A percentile compares a stretch with the other conserved stretches of the same genome.
These are phyloP conservation scores for Colletotrichum sp. DNA, from an alignment of 2,329 filamentous ascomycete species.

Conservation along the genomic window DNA sequence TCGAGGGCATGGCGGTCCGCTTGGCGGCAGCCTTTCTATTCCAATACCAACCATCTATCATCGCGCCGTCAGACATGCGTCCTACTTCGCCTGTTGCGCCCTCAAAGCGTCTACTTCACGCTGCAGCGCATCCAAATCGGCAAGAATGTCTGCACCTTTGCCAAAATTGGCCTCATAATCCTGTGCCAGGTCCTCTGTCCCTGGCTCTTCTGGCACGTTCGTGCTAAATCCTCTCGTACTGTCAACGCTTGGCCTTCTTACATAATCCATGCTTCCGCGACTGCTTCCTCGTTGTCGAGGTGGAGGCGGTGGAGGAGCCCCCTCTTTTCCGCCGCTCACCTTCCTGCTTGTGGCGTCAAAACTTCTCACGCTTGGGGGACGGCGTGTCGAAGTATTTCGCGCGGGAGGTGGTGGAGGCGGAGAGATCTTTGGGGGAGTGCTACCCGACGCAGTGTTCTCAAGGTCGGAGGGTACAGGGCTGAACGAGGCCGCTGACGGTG, in stretches of 20 bases:
- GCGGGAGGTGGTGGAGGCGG: slow-evolving; percentile 52
- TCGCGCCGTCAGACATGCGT: neutral
- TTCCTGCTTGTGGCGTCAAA: slow-evolving; percentile 36
- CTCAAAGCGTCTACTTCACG: slow-evolving; percentile 75
- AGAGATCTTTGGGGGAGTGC: slow-evolving; percentile 23
- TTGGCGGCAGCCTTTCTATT: neutral
- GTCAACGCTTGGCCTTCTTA: slow-evolving; percentile 37
- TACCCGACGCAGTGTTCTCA: neutral
- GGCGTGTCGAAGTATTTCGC: slow-evolving; percentile 46
- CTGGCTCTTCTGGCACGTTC: slow-evolving; percentile 30
- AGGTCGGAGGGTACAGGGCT: neutral
- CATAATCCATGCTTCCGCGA: slow-evolving; percentile 44
- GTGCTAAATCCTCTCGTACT: slow-evolving; percentile 24
- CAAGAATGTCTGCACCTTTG: slow-evolving; percentile 66
- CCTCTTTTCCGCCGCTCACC: slow-evolving; percentile 7
- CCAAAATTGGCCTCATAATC: slow-evolving; percentile 28
- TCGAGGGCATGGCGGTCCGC: neutral
- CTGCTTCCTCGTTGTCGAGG: slow-evolving; percentile 52
- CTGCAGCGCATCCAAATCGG: slow-evolving; percentile 74
- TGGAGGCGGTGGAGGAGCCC: slow-evolving; percentile 52
- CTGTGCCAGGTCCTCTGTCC: slow-evolving; percentile 24
- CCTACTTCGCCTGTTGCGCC: slow-evolving; percentile 38
- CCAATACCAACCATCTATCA: slow-evolving; percentile 1
- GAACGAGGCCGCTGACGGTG: slow-evolving; percentile 2
- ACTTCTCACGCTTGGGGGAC: slow-evolving; percentile 48